Conservation (phyloP, 1,139 yeast genomes). For the Suhomyces anneliseae region DNA sequence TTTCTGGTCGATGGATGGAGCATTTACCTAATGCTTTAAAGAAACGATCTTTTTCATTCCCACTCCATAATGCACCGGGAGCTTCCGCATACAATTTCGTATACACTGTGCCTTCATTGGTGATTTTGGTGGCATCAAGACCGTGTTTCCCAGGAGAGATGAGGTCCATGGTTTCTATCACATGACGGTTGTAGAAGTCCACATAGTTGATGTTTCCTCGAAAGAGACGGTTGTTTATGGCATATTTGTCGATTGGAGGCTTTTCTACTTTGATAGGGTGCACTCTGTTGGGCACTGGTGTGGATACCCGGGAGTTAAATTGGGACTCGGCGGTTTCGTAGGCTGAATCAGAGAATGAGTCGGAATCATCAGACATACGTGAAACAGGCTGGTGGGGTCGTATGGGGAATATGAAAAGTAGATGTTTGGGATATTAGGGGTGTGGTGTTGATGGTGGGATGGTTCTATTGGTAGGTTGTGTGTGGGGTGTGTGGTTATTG, state of each 20-base stretch:
- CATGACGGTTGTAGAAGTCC: slow-evolving; percentile 18
- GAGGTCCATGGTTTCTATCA: slow-evolving; percentile 12
- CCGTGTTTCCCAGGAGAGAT: background rate
- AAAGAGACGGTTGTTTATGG: slow-evolving; percentile 8
- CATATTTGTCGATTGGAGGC: background rate
- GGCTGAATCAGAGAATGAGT: slow-evolving; percentile 1
- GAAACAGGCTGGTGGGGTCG: no score
- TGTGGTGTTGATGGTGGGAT: no score
- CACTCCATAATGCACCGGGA: slow-evolving; percentile 38
- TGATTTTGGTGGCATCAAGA: slow-evolving; percentile 7
- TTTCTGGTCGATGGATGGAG: slow-evolving; percentile 49
- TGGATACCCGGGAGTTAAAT: background rate
- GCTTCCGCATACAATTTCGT: slow-evolving; percentile 3
- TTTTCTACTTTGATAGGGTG: background rate
- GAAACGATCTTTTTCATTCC: slow-evolving; percentile 41
- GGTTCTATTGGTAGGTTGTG: no score
- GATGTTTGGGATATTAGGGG: no score
- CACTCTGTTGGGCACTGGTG: background rate
- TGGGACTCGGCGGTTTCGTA: slow-evolving; percentile 6
- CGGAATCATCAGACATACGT: background rate
- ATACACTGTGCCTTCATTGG: slow-evolving; percentile 10
- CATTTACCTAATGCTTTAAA: slow-evolving; percentile 42
- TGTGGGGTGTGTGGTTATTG: no score
- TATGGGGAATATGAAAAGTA: no score
- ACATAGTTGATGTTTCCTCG: slow-evolving; percentile 18